Evolutionary conservation across 192 early-diverging fungal genomes (phyloP), one percentile per base, ranked within the genome.

Genomic region (Rhizophlyctis rosea): DNA sequence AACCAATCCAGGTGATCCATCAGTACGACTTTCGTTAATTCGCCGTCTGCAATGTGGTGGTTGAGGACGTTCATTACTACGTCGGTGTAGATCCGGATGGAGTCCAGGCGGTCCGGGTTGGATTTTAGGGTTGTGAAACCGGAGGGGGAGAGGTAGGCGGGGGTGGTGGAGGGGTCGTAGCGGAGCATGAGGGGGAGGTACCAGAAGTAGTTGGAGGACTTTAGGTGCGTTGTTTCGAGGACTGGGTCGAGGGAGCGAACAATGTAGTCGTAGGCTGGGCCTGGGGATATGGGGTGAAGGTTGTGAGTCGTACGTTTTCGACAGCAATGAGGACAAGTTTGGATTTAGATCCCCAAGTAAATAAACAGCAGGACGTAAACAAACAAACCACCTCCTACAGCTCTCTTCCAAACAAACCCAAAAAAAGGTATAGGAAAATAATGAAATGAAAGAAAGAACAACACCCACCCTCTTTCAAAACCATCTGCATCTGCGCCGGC

Each of bases 1-100:
- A 90, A 91, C 91, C 91, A 91, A 63, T 93, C 90, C 76, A 93
- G 83, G 64, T 93, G 91, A 58, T 93, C 91, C 90, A 93, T 93
- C 21, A 91, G 71, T 13, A 91, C 84, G 14, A 89, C 81, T 48
- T 84, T 80, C 50, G 85, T 84, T 14, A 93, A 69, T 61, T 90
- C 87, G 25, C 82, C 84, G 39, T 86, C 79, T 16, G 31, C 57
- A 59, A 91, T 65, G 24, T 71, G 73, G 50, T 31, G 30, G 4
- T 61, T 51, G n/a, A 91, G 77, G 7, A 87, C 86, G 50, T 89
- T 73, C 30, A 86, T 62, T 59, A 91, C 90, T 18, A 85, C 86
- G 35, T 84, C 79, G n/a, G 91, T 93, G 71, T 93, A 90, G 62
- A 93, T 72, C 44, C 78, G 48, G 73, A 93, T 85, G 1, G 86